Evolutionary conservation across 2,329 filamentous ascomycete genomes (phyloP).

Genomic region (Sphaerulina musiva): DNA sequence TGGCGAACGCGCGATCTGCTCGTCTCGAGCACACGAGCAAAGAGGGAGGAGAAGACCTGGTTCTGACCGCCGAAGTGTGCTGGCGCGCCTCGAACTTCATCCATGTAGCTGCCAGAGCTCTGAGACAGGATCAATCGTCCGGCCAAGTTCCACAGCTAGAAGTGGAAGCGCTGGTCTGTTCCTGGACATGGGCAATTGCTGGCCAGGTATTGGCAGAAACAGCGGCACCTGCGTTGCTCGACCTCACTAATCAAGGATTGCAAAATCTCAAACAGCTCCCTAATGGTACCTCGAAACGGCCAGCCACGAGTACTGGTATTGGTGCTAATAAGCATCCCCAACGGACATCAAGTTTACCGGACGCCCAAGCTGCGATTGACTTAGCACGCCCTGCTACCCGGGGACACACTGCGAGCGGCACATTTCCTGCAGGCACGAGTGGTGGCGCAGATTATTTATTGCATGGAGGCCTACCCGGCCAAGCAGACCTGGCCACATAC

Average conservation of each 20-base stretch:
- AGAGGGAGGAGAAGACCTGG: constrained; percentile 58
- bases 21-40: constrained; percentile 35
- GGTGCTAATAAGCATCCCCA: constrained; percentile 32
- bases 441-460: constrained; percentile 14
- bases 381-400: constrained; percentile 9
- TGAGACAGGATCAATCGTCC: constrained; percentile 64
- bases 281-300: constrained; percentile 22
- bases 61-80: constrained; percentile 79
- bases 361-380: constrained; percentile 9
- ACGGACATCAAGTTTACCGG: constrained; percentile 26
- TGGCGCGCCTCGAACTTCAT: constrained; percentile 78
- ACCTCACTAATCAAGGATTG: constrained; percentile 14
- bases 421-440: constrained; percentile 18
- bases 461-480: constrained; percentile 37
- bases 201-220: constrained; percentile 73
- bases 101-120: constrained; percentile 67
- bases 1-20: constrained; percentile 60
- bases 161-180: constrained; percentile 67
- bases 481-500: constrained; percentile 74
- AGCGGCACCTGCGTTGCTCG: constrained; percentile 24
- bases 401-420: constrained; percentile 6
- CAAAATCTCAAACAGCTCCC: constrained; percentile 3
- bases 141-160: constrained; percentile 35
- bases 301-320: constrained; percentile 25
- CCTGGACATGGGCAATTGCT: constrained; percentile 69